phyloP scores from a whole-genome alignment of 2,329 filamentous ascomycete species.

The Fusarium lateritium region DNA sequence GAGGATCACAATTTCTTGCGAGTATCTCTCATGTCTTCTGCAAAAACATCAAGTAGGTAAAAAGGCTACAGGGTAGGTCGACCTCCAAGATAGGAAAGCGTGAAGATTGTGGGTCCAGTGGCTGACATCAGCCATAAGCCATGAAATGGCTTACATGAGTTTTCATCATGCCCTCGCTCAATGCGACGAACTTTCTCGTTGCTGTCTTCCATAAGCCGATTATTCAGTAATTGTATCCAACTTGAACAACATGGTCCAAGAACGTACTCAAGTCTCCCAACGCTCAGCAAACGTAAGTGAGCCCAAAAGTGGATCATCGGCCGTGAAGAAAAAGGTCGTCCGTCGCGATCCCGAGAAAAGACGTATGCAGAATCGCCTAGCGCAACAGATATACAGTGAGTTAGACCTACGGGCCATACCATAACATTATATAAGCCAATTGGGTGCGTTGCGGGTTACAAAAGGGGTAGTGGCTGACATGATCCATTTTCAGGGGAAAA shows the following conservation, averaged over 20 bases:
- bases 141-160: constrained; percentile 33
- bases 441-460: background rate
- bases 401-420: constrained; percentile 4
- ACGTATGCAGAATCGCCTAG: constrained; percentile 48
- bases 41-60: background rate
- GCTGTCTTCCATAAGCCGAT: background rate
- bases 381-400: constrained; percentile 69
- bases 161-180: constrained; percentile 10
- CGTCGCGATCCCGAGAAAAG: constrained; percentile 48
- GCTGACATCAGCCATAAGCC: constrained; percentile 48
- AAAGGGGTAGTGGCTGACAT: constrained; percentile 42
- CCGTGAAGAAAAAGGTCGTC: constrained; percentile 29
- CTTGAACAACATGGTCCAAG: constrained; percentile 31
- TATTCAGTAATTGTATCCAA: background rate
- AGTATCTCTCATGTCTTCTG: background rate
- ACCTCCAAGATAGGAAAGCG: constrained; percentile 12
- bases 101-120: constrained; percentile 30
- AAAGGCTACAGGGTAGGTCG: constrained; percentile 9
- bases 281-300: background rate
- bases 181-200: constrained; percentile 3
- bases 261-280: constrained; percentile 1
- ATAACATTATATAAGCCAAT: constrained; percentile 8
- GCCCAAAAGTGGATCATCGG: constrained; percentile 4
- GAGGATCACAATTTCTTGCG: too few species aligned
- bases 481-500: constrained; percentile 49